A percentile compares a stretch with the other conserved stretches of the same genome.
phyloP scores from a whole-genome alignment of 1,284 basidiomycete species.

The Pulchroboletus neoregius region DNA sequence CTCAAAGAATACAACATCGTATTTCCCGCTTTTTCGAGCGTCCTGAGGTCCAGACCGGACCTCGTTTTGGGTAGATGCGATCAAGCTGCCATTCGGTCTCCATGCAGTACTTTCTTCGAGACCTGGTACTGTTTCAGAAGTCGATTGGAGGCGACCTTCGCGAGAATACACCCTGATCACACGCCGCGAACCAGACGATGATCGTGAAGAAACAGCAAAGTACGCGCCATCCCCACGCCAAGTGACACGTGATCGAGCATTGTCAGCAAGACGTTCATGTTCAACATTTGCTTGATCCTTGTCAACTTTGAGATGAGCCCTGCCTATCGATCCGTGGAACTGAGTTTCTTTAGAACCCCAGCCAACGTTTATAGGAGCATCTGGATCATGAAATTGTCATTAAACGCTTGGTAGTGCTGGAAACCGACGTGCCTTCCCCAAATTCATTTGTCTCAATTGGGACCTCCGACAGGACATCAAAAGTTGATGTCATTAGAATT shows the following conservation, averaged over 20 bases:
- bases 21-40: constrained; percentile 62
- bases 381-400: constrained; percentile 38
- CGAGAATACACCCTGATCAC: constrained; percentile 80
- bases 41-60: constrained; percentile 65
- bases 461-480: constrained; percentile 83
- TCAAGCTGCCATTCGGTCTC: constrained; percentile 86
- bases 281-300: constrained; percentile 38
- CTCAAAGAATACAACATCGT: constrained; percentile 95
- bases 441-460: constrained; percentile 73
- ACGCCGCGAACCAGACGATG: constrained; percentile 40
- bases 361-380: constrained; percentile 90
- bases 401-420: constrained; percentile 4
- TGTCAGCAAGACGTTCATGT: constrained; percentile 67
- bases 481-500: constrained; percentile 84
- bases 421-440: constrained; percentile 64
- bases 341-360: constrained; percentile 98
- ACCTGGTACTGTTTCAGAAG: constrained; percentile 80
- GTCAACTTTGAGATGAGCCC: constrained; percentile 61
- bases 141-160: constrained; percentile 77
- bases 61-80: constrained; percentile 81
- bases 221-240: constrained; percentile 93
- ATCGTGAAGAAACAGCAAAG: constrained; percentile 80
- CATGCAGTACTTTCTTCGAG: constrained; percentile 82
- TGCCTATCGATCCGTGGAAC: constrained; percentile 95
- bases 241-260: constrained; percentile 69